Evolutionary conservation across 2,329 filamentous ascomycete genomes (phyloP).

Genomic region (Whalleya microplaca): DNA sequence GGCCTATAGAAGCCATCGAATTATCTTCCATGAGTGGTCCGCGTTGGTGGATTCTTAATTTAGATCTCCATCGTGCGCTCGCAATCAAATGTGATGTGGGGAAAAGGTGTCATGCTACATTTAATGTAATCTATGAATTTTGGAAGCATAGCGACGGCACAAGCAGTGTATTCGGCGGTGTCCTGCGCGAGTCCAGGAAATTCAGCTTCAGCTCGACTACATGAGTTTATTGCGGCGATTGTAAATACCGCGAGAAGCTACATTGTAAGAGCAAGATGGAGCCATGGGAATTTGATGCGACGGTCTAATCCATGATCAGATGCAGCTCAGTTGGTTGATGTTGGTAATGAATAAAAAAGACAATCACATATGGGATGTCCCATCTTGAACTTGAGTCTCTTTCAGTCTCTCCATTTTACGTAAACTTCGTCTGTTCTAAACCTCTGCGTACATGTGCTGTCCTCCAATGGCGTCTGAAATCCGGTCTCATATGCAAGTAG

Average conservation of each 20-base stretch:
- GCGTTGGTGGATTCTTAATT: background rate
- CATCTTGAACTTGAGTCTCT: conserved; percentile 6
- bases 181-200: background rate
- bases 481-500: conserved; percentile 83
- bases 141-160: background rate
- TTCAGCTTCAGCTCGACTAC: background rate
- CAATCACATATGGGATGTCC: conserved; percentile 7
- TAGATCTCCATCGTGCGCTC: background rate
- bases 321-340: conserved; percentile 4
- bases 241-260: background rate
- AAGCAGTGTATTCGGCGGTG: background rate
- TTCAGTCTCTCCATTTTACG: conserved; percentile 74
- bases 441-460: conserved; percentile 83
- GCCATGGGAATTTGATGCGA: conserved; percentile 16
- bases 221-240: background rate
- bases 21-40: background rate
- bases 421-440: conserved; percentile 83
- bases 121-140: background rate
- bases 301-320: conserved; percentile 3
- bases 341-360: conserved; percentile 15
- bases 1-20: background rate
- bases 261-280: conserved; percentile 11
- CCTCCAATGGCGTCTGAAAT: conserved; percentile 73
- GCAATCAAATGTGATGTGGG: background rate
- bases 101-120: background rate